These are phyloP conservation scores for Aquanectria penicillioides DNA, from an alignment of 2,329 filamentous ascomycete species.

Conservation along the genomic window DNA sequence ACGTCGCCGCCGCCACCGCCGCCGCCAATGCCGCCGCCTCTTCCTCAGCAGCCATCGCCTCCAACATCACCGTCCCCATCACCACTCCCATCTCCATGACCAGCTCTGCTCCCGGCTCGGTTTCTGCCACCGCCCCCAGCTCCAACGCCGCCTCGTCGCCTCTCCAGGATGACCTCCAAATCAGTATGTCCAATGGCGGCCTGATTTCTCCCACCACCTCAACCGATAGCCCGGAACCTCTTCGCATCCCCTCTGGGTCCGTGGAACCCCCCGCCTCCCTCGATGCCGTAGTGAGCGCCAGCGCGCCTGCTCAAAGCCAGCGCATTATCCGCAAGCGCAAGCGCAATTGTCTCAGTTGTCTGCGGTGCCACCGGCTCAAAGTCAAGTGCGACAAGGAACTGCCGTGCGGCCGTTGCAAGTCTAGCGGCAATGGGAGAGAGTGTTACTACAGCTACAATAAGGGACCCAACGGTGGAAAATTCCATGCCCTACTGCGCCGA, in stretches of 20 bases:
- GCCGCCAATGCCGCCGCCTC: constrained; percentile 25
- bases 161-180: constrained; percentile 24
- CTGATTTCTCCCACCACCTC: constrained; percentile 45
- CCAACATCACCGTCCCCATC: constrained; percentile 28
- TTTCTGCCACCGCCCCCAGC: constrained; percentile 5
- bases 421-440: constrained; percentile 47
- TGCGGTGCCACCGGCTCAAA: constrained; percentile 50
- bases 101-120: constrained; percentile 5
- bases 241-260: constrained; percentile 6
- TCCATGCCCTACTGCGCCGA: constrained; percentile 42
- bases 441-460: constrained; percentile 52
- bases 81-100: constrained; percentile 6
- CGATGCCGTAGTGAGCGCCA: constrained; percentile 9
- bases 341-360: constrained; percentile 48
- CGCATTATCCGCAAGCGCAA: constrained; percentile 48
- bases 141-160: constrained; percentile 27
- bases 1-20: constrained; percentile 30
- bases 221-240: constrained; percentile 42
- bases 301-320: constrained; percentile 12
- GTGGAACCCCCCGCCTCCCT: constrained; percentile 17
- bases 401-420: constrained; percentile 48
- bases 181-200: constrained; percentile 31
- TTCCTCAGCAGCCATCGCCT: constrained; percentile 15
- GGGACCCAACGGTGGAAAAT: constrained; percentile 48
- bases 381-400: constrained; percentile 52